Base-by-base conservation (phyloP, 805 yeast species). In the Candida awuae region DNA sequence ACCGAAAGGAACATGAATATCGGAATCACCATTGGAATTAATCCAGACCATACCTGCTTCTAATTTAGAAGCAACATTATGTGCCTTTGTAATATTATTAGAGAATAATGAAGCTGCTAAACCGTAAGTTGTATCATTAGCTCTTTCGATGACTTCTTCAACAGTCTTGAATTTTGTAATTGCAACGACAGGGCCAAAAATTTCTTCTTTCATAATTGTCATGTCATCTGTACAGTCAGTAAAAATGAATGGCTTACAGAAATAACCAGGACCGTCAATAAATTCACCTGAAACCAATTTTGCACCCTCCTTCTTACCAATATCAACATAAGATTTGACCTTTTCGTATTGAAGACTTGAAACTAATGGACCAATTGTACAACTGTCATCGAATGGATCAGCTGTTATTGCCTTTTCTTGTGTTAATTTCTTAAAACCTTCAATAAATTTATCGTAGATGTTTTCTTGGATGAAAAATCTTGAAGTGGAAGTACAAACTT, bases 101-200 rank as follows among this genome's bases (percentile, higher is more conserved):
- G 85, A 73, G 65, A 81, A 85, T 39, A 82, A 65, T 59, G 86
- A 86, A 45, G 88, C 84, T 56, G 86, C 88, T 56, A 82, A 71
- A 49, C 90, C 92, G 53, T 77, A 82, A 39, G 71, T 72, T 29
- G 85, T 69, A 58, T 71, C 70, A 59, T 82, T 82, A 27, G 88
- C 86, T 61, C 71, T 64, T 34, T 62, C 61, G 42, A 81, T 67
- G 41, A 69, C 87, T 54, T 82, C 85, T 41, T 78, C 84, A 39
- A 70, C 64, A 39, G 79, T 72, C 52, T 63, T 63, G 63, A 82
- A 82, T 61, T 79, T 81, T 48, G 79, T 64, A 42, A 79, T 68
- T 17, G 84, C 69, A 35, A 80, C 83, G 42, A 82, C 87, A 29
- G 92, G 92, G 37, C 92, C 92, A 47, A 82, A 82, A 49, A 82